Percentiles rank a stretch among this genome's conserved stretches.
Conservation (phyloP, 768 basidiomycete genomes). For the Cyathus striatus region DNA sequence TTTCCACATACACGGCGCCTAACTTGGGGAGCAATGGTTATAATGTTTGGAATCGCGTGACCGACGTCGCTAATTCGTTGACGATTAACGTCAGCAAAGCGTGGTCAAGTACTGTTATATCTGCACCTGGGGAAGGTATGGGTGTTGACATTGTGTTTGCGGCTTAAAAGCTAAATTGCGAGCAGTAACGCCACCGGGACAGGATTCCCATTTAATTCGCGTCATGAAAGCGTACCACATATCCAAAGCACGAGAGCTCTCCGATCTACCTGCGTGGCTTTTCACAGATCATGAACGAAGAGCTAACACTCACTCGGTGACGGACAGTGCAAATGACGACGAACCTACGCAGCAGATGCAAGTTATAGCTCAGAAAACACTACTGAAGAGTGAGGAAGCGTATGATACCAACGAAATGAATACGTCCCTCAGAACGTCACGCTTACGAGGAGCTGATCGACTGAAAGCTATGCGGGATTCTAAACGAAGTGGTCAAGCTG, state of each 20-base stretch:
- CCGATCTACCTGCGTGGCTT: constrained; percentile 63
- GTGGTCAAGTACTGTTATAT: constrained; percentile 40
- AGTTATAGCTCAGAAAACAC: too few species aligned
- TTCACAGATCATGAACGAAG: constrained; percentile 55
- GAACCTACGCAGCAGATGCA: too few species aligned
- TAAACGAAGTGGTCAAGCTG: constrained; percentile 30
- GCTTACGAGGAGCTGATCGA: constrained; percentile 30
- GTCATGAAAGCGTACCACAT: constrained; percentile 68
- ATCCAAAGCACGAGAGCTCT: constrained; percentile 47
- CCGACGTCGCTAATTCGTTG: constrained; percentile 46
- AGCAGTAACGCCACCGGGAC: constrained; percentile 45
- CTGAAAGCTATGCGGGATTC: constrained; percentile 47
- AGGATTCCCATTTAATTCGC: constrained; percentile 56
- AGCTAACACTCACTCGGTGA: too few species aligned
- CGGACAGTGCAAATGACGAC: too few species aligned
- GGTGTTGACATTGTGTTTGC: neutral
- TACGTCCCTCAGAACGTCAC: constrained; percentile 3
- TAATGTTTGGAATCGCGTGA: constrained; percentile 51
- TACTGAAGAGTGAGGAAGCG: too few species aligned
- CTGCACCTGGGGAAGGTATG: constrained; percentile 40
- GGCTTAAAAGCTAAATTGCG: neutral
- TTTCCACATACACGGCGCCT: too few species aligned
- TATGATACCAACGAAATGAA: too few species aligned
- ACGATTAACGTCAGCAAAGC: constrained; percentile 56
- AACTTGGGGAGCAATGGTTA: neutral